Evolutionary conservation across 768 basidiomycete species (phyloP).

Genomic region (Russula olivacea): DNA sequence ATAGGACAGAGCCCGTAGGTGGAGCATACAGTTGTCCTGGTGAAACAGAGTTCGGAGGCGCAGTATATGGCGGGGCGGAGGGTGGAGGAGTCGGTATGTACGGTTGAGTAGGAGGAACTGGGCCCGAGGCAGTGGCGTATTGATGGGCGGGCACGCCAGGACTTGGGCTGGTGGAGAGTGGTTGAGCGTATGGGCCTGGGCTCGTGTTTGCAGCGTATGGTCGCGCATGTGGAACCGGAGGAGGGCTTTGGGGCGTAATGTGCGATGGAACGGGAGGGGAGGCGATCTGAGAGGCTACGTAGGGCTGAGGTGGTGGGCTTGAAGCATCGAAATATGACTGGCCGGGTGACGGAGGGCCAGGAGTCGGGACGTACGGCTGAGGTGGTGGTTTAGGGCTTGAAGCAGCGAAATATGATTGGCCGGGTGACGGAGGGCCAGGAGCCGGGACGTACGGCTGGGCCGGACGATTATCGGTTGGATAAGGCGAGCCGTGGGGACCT

Average conservation of each 20-base stretch:
- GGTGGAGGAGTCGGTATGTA: background rate
- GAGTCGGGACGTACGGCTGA: background rate
- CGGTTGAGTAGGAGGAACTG: background rate
- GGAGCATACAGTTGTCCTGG: conserved; percentile 4
- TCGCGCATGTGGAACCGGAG: background rate
- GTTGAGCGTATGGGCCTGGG: background rate
- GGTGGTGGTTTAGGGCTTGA: conserved; percentile 4
- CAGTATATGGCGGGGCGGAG: background rate
- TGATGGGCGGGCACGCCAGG: background rate
- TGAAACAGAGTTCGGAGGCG: background rate
- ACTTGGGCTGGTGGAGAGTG: background rate
- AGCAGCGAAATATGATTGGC: background rate
- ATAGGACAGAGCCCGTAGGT: background rate
- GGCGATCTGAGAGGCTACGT: background rate
- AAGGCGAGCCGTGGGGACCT: background rate
- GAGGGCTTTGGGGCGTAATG: background rate
- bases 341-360: background rate
- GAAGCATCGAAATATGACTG: background rate
- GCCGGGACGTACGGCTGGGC: background rate
- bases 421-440: background rate
- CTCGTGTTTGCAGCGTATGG: conserved; percentile 1
- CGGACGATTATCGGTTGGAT: background rate
- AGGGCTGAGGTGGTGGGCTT: conserved; percentile 3
- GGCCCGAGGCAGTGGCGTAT: background rate
- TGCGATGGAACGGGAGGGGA: background rate